Conservation (phyloP, 2,329 filamentous ascomycete species). For the Daldinia eschscholtzii region DNA sequence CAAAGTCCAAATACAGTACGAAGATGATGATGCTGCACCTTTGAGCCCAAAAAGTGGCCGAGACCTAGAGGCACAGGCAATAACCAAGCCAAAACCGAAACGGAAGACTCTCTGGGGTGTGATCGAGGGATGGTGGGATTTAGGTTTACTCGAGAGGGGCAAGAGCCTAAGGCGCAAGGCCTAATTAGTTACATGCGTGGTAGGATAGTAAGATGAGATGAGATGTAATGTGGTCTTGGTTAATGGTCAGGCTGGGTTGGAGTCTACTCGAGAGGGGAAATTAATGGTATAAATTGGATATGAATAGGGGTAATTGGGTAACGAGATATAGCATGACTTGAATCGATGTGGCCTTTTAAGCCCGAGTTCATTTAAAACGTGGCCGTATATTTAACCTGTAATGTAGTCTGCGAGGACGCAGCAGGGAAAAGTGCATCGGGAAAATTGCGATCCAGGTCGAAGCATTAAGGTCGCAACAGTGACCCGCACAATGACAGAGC, state of each 20-base stretch:
- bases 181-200: slow-evolving; percentile 17
- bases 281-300: slow-evolving; percentile 11
- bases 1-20: slow-evolving; percentile 25
- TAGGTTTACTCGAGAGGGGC: slow-evolving; percentile 60
- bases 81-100: slow-evolving; percentile 46
- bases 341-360: neutral
- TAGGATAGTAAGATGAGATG: slow-evolving; percentile 16
- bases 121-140: slow-evolving; percentile 68
- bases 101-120: slow-evolving; percentile 63
- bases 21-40: slow-evolving; percentile 45
- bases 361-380: too few relatives aligned
- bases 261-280: slow-evolving; percentile 10
- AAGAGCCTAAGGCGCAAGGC: slow-evolving; percentile 52
- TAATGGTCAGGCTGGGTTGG: slow-evolving; percentile 21
- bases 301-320: neutral
- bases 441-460: too few relatives aligned
- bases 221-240: slow-evolving; percentile 3
- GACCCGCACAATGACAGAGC: too few relatives aligned
- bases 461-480: too few relatives aligned
- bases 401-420: too few relatives aligned
- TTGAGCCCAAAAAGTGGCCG: slow-evolving; percentile 41
- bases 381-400: too few relatives aligned
- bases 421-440: too few relatives aligned
- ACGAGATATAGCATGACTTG: neutral
- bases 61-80: slow-evolving; percentile 27